phyloP scores from a whole-genome alignment of 352 stramenopile genomes.

The Pythium aquatile region DNA sequence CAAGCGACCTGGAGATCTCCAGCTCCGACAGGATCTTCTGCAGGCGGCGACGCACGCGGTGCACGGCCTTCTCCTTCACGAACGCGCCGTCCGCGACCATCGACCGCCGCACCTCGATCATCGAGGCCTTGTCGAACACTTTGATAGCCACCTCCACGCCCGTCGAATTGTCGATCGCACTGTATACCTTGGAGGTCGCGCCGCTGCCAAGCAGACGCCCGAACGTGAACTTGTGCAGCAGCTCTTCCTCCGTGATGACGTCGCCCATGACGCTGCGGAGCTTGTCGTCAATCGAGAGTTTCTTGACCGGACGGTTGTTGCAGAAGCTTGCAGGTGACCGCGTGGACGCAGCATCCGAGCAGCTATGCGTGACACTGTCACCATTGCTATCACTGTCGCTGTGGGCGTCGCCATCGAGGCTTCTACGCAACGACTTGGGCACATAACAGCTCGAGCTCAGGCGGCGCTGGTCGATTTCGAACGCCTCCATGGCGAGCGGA shows the following conservation, averaged over 20 bases:
- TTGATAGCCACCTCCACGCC: conserved; percentile 66
- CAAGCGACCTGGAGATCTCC: conserved; percentile 68
- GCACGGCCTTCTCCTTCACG: conserved; percentile 61
- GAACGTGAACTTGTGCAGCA: conserved; percentile 58
- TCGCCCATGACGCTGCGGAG: conserved; percentile 60
- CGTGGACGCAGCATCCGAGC: conserved; percentile 12
- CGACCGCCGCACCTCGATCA: conserved; percentile 75
- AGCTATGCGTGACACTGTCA: conserved; percentile 21
- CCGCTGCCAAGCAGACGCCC: conserved; percentile 59
- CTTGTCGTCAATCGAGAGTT: conserved; percentile 54
- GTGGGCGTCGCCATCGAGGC: conserved; percentile 21
- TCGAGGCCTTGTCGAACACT: conserved; percentile 80
- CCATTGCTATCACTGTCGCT: conserved; percentile 12
- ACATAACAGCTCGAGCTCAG: conserved; percentile 11
- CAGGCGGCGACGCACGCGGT: conserved; percentile 65
- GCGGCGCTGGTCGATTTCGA: conserved; percentile 16
- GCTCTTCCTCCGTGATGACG: conserved; percentile 58
- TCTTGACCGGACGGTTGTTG: conserved; percentile 6
- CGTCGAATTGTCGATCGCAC: conserved; percentile 49
- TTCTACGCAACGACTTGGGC: conserved; percentile 6
- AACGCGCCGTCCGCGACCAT: conserved; percentile 69
- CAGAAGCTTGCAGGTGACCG: conserved; percentile 5
- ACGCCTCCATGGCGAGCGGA: conserved; percentile 10
- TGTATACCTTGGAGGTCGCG: conserved; percentile 77
- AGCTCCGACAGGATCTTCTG: conserved; percentile 83